Conservation (phyloP, 1,284 basidiomycete genomes). For the Melampsora americana region DNA sequence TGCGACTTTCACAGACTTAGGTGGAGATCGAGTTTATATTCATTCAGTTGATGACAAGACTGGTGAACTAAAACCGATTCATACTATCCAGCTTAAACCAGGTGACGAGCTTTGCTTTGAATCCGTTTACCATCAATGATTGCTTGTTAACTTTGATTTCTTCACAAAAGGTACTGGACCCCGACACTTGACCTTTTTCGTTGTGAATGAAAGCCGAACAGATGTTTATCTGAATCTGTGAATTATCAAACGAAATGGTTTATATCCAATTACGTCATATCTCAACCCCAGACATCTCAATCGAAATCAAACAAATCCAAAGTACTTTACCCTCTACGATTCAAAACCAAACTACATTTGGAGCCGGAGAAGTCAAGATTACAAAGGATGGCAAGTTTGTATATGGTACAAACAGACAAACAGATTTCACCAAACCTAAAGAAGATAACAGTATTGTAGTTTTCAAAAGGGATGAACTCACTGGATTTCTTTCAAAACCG, state of each 20-base stretch:
- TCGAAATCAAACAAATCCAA: background rate
- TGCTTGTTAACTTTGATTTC: background rate
- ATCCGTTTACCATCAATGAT: background rate
- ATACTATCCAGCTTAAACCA: conserved; percentile 15
- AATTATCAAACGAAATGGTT: conserved; percentile 20
- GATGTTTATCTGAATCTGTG: conserved; percentile 27
- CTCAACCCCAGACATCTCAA: background rate
- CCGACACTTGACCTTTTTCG: conserved; percentile 9
- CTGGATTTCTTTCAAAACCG: background rate
- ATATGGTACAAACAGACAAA: conserved; percentile 27
- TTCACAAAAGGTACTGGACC: conserved; percentile 11
- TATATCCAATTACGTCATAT: background rate
- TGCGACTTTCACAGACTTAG: conserved; percentile 10
- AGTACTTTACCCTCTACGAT: background rate
- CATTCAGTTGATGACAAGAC: conserved; percentile 2
- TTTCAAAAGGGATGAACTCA: background rate
- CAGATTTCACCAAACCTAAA: conserved; percentile 20
- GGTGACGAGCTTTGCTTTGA: background rate
- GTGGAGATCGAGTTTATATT: conserved; percentile 16
- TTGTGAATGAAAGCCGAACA: background rate
- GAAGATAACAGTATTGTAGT: conserved; percentile 27
- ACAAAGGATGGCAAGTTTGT: conserved; percentile 18
- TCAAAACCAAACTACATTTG: conserved; percentile 2
- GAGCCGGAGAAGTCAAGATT: conserved; percentile 9
- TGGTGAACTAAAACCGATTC: background rate